Base-by-base conservation (phyloP, 495 filamentous ascomycete species). In the Talaromyces adpressus region DNA sequence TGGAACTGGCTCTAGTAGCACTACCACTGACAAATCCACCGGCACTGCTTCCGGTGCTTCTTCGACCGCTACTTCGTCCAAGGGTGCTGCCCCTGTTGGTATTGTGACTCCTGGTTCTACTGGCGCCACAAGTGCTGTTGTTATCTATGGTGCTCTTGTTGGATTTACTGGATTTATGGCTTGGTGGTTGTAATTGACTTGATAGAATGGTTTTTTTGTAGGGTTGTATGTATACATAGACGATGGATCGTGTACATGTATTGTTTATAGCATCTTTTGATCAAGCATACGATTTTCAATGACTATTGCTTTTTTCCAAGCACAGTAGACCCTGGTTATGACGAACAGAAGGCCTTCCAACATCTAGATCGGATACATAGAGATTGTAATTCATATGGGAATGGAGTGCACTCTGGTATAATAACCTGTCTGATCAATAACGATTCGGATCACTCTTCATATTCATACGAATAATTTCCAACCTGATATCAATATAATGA, bases 1-100 rank as follows among this genome's bases (percentile, higher is more conserved):
- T 59, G 60, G 53, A 18, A 57, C 22, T 3, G 61, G 60, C 2
- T 58, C 60, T 20, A 22, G 2, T n/a, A 25, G 57, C 45, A 67
- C 64, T 32, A 64, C 62, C 18, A 57, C 70, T 14, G 32, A 57
- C 16, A 20, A 49, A n/a, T 20, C 14, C 41, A 25, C 39, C 18
- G 45, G 59, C 27, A 53, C 59, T 53, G 49, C 18, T 20, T 58
- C 69, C 47, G 57, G 59, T 25, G 59, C 69, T 16, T 69, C 65
- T 6, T 52, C 66, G 6, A 67, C 65, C 27, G 70, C 67, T 5
- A n/a, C 64, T 52, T 56, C 62, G 18, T 65, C 63, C 34, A 70
- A 66, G 9, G 73, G 66, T 25, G 65, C 59, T 20, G 58, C 68
- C 0, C 36, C 68, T 30, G 39, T 62, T 45, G 49, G 63, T 49